Evolutionary conservation across 148 eudicot species (phyloP), one percentile per base, ranked within the genome.

Genomic region (Fagopyrum esculentum): DNA sequence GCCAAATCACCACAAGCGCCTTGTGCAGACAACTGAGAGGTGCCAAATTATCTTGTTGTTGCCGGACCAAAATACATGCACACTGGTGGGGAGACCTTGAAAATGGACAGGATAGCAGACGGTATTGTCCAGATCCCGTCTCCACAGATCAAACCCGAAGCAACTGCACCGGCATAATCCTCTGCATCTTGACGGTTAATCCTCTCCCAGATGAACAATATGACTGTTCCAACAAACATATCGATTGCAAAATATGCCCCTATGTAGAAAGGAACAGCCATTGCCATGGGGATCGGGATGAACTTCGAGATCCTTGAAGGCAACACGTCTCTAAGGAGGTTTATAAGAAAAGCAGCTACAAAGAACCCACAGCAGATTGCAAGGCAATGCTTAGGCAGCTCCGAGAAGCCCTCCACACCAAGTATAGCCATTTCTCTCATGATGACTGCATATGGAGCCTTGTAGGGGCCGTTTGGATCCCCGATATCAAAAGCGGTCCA

Each of bases 231-330:
- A 22, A 86, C 87, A 78, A 87, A 87, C 93, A 89, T 89, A 70
- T 89, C 91, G 9, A 89, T 84, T 0, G 91, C 89, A 77, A 89
- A 89, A 76, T 89, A 89, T 19, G 93, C 93, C 29, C 93, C 93
- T 1, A 87, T 86, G 69, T 86, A 87, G 81, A 89, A 89, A 0
- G 91, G 93, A 19, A 89, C 91, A 4, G 89, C 93, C 93, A 89
- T 89, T 16, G 93, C 93, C 93, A 89, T 87, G 1, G 93, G 93
- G 66, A 89, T 80, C 0, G 93, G 91, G 71, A 89, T 83, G 66
- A 77, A 89, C 45, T 73, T 59, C 0, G 91, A 85, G 40, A 86
- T 49, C 29, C 84, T 89, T 8, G 60, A 43, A 0, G 93, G 93
- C 30, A 84, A 82, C 77, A 84, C 63, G 70, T 89, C 93, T 76